Evolutionary conservation across 2,329 filamentous ascomycete genomes (phyloP).

Genomic region (Blastomyces emzantsi): DNA sequence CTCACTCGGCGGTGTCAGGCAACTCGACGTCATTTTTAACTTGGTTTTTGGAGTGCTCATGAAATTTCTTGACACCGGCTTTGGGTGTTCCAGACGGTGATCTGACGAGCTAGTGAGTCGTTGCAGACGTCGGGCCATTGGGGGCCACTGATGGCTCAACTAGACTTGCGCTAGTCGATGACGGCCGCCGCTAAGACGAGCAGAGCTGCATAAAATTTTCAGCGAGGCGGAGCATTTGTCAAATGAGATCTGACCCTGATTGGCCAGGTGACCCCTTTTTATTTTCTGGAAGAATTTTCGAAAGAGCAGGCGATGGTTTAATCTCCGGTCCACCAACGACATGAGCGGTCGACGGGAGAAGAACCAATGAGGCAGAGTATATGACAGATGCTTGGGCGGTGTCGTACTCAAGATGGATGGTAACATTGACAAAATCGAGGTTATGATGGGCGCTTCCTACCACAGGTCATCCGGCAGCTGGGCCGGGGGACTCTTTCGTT

Average conservation of each 20-base stretch:
- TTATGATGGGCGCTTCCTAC: background rate
- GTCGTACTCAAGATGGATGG: background rate
- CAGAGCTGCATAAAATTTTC: background rate
- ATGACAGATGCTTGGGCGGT: background rate
- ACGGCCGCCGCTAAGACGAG: background rate
- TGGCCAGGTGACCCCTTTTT: background rate
- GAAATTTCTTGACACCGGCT: background rate
- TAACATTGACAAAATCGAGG: background rate
- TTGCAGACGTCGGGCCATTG: background rate
- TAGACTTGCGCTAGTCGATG: background rate
- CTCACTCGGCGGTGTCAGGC: background rate
- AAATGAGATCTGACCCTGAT: background rate
- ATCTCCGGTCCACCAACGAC: background rate
- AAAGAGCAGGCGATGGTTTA: background rate
- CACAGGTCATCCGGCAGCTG: background rate
- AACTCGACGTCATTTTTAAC: background rate
- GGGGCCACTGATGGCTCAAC: too few relatives aligned
- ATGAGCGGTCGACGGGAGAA: background rate
- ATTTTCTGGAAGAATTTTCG: constrained; percentile 7
- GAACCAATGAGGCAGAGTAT: background rate
- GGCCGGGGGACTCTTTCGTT: background rate
- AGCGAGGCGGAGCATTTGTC: background rate
- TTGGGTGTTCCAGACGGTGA: constrained; percentile 1
- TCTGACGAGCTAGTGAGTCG: background rate
- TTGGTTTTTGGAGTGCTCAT: background rate